These are phyloP conservation scores for Lasiodiplodia hormozganensis DNA, from an alignment of 2,329 filamentous ascomycete genomes.

Conservation along the genomic window DNA sequence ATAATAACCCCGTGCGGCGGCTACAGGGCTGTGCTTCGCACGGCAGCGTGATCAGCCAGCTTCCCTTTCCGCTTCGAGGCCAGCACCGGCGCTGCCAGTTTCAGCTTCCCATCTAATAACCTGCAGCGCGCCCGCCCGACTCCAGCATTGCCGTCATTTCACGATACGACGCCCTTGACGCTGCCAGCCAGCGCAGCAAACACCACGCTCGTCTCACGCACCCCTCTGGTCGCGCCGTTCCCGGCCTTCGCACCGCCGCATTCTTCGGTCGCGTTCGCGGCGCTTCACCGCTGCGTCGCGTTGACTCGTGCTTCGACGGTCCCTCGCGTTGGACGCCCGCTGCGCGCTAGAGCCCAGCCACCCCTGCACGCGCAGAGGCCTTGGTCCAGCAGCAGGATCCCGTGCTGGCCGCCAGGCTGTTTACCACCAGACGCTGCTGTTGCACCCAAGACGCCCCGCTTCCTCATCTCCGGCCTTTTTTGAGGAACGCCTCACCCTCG, in stretches of 20 bases:
- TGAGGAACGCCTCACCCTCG: constrained; percentile 3
- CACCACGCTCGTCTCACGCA: not conserved
- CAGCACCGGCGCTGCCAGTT: constrained; percentile 25
- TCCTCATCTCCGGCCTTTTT: constrained; percentile 18
- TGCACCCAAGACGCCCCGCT: constrained; percentile 20
- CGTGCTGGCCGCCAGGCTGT: constrained; percentile 24
- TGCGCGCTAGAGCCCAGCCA: constrained; percentile 25
- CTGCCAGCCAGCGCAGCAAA: not conserved
- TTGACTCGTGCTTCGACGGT: constrained; percentile 24
- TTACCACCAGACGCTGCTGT: constrained; percentile 21
- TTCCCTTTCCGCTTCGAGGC: constrained; percentile 27
- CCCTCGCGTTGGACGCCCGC: constrained; percentile 24
- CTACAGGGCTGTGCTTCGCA: constrained; percentile 15
- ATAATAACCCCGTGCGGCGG: constrained; percentile 13
- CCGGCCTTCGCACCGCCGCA: not conserved
- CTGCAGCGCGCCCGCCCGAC: constrained; percentile 19
- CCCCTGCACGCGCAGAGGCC: constrained; percentile 24
- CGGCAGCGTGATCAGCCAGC: constrained; percentile 12
- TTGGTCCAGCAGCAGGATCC: constrained; percentile 26
- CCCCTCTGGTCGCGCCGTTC: not conserved
- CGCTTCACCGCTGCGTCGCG: constrained; percentile 25
- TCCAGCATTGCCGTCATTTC: constrained; percentile 22
- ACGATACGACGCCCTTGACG: constrained; percentile 10
- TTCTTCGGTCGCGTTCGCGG: constrained; percentile 21
- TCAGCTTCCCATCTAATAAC: constrained; percentile 25